Conservation (phyloP, 306 rosid species). For the Acmispon strigosus region DNA sequence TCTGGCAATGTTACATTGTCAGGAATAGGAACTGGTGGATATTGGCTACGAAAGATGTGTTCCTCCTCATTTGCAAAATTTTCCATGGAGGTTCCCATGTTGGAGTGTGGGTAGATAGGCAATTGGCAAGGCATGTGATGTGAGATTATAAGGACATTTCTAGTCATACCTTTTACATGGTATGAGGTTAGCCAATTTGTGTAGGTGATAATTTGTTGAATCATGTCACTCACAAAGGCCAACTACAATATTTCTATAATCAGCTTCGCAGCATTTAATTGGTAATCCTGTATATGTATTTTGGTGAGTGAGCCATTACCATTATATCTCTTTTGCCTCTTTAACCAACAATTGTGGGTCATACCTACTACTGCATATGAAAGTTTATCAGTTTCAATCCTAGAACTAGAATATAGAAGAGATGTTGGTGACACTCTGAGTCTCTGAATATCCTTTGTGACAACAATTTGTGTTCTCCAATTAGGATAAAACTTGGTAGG, state of each 20-base stretch:
- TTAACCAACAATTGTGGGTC: background rate
- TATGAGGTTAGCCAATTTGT: constrained; percentile 22
- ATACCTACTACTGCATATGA: background rate
- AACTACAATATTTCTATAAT: constrained; percentile 22
- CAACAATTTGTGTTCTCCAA: background rate
- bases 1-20: constrained; percentile 66
- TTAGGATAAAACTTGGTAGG: background rate
- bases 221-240: constrained; percentile 35
- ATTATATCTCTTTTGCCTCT: background rate
- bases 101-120: background rate
- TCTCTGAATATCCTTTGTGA: background rate
- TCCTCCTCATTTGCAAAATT: constrained; percentile 38
- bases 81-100: constrained; percentile 34
- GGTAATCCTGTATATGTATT: background rate
- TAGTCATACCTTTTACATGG: constrained; percentile 33
- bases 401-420: background rate
- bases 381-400: background rate
- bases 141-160: background rate
- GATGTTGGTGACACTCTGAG: background rate
- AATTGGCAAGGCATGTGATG: constrained; percentile 12
- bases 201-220: constrained; percentile 51
- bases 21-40: constrained; percentile 49
- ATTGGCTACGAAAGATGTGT: constrained; percentile 54
- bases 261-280: background rate
- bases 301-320: background rate